Base-by-base conservation (phyloP, 805 yeast species). In the Priceomyces haplophilus region DNA sequence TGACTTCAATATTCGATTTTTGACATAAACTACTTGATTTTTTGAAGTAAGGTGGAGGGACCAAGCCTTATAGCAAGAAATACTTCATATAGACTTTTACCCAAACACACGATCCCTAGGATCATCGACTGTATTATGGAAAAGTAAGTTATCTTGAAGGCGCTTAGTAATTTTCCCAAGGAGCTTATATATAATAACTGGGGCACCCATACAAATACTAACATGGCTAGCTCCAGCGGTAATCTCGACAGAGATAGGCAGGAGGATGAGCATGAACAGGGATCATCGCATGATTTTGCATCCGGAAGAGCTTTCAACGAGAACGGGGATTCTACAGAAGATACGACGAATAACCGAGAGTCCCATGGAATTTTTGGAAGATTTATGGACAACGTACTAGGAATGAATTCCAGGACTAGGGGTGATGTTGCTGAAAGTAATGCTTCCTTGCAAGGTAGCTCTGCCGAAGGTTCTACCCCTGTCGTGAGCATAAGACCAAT, bases 281-380 rank as follows among this genome's bases (percentile, higher is more conserved):
- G n/a, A n/a, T n/a, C n/a, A n/a, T n/a, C n/a, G n/a, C n/a, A n/a
- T n/a, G n/a, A n/a, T n/a, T n/a, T n/a, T n/a, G n/a, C n/a, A n/a
- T n/a, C n/a, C n/a, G 31, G n/a, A n/a, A n/a, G 15, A 12, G n/a
- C 31, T 27, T 15, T 27, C 15, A 27, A 27, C 11, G 31, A 27
- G 31, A 15, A 27, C 7, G 15, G n/a, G 5, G 31, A 6, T 15
- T 12, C 31, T 27, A 6, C 11, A 27, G 23, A 18, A 11, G 19
- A 32, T 5, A 16, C 35, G 15, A 35, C 29, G 23, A 12, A 16
- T 29, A 40, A 37, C 16, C 29, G 46, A 43, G 33, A 27, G 10
- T 46, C 42, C 19, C n/a, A 44, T 11, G 53, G 60, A 3, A 41
- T 58, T 12, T 58, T 58, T 42, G 61, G 57, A 32, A 41, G 63